Evolutionary conservation across 2,329 filamentous ascomycete genomes (phyloP), one percentile per base, ranked within the genome.

Genomic region (Sporothrix schenckii): DNA sequence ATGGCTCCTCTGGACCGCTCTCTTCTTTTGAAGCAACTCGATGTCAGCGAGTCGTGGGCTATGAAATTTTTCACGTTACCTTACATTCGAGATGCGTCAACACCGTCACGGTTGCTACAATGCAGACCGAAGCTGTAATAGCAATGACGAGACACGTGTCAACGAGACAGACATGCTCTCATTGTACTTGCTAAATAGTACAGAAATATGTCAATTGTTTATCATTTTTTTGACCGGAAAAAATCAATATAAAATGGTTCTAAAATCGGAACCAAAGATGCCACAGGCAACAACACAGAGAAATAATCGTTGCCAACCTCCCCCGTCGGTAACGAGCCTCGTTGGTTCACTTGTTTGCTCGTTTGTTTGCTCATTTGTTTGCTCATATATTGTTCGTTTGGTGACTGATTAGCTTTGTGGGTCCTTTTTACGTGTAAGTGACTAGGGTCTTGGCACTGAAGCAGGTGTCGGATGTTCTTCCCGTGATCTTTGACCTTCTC

Each of bases 371-470:
- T 47, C 21, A 10, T 16, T n/a, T 14, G n/a, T 27, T 27, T 27
- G n/a, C 39, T n/a, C 39, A 21, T 24, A 24, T 24, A 24, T 1
- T 61, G n/a, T 47, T 11, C 14, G 11, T 63, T 11, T 61, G 56
- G 39, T 61, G 58, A 61, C 44, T 39, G 21, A 24, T 61, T 44
- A n/a, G 1, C 30, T 30, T 14, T 11, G 16, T 65, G 16, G 47
- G 24, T 16, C 61, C 61, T 50, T 44, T 65, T 65, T 65, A 7
- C 61, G 61, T 65, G 61, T 50, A 65, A 50, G 61, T 65, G 61
- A 19, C 56, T 9, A 30, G 19, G 11, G 5, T 47, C 39, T 63
- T 27, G 58, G 58, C 58, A 27, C 39, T 47, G 34, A n/a, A 39
- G 9, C 13, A 30, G 24, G 21, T 24, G 13, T 65, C 61, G 41